Conservation (phyloP, 345 rosid species). For the Melastoma malabathricum region DNA sequence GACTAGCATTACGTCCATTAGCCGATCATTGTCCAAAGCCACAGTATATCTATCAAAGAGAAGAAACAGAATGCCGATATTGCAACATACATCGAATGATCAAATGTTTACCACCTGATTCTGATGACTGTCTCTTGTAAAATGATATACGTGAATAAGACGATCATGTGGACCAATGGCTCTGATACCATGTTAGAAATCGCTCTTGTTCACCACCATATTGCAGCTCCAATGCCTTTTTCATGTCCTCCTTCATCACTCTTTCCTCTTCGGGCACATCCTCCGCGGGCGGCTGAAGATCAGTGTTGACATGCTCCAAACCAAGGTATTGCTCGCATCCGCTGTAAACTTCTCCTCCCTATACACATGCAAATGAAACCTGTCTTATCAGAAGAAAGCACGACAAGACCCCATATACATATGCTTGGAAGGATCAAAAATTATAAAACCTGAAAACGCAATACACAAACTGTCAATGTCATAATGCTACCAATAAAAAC, state of each 20-base stretch:
- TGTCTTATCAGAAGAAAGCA: background rate
- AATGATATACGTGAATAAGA: slow-evolving; percentile 84
- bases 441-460: slow-evolving; percentile 56
- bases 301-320: slow-evolving; percentile 74
- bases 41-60: background rate
- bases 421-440: background rate
- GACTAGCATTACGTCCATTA: background rate
- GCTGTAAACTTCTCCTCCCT: slow-evolving; percentile 88
- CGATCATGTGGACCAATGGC: slow-evolving; percentile 86
- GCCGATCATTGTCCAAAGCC: background rate
- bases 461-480: background rate
- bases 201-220: too few relatives aligned
- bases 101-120: slow-evolving; percentile 40
- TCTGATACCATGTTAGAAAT: too few relatives aligned
- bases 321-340: slow-evolving; percentile 98
- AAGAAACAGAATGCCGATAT: slow-evolving; percentile 1
- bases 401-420: background rate
- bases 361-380: slow-evolving; percentile 3
- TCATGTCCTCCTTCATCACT: too few relatives aligned
- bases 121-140: slow-evolving; percentile 68
- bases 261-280: slow-evolving; percentile 82
- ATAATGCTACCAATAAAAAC: too few relatives aligned
- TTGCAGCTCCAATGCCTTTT: too few relatives aligned
- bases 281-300: slow-evolving; percentile 41
- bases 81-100: background rate